Base-by-base conservation (phyloP, 108 stramenopile genomes). In the Nitzschia palea region DNA sequence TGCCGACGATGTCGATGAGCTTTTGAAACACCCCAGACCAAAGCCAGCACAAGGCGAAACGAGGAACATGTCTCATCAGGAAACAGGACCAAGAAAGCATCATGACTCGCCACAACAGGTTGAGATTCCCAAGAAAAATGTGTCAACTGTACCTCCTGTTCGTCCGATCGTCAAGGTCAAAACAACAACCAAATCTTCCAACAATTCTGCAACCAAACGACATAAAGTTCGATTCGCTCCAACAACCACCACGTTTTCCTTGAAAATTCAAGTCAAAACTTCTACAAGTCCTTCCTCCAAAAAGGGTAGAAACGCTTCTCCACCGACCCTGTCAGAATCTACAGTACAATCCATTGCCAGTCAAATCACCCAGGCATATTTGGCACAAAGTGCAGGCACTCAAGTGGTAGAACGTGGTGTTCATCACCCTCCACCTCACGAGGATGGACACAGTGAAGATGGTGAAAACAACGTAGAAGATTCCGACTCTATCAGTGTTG, bases 221-320 rank as follows among this genome's bases (percentile, higher is more conserved):
- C 20, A 33, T 14, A 65, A 54, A 35, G 52, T 65, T 40, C 65
- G 65, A 20, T 65, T 51, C 18, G 65, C 65, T 22, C 65, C 65
- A 3, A 53, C 62, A 5, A 73, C 71, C 4, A 73, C 71, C 12
- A 73, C 71, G 27, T 73, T 73, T 58, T 73, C 71, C 27, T 54
- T 73, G 15, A 73, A 65, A 36, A 73, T 73, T 32, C 62, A 55
- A 28, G 55, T 73, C 28, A 56, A 64, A 33, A 73, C 62, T 12
- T 64, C 62, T n/a, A 30, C 52, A 23, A 50, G 22, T 35, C 36
- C 25, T 4, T 44, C 62, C 2, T 47, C 43, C 4, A 62, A 30
- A 35, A 62, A 27, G 27, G 62, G 42, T 45, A 29, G 28, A 42
- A 48, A 17, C 47, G 18, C 50, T 0, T 28, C 58, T n/a, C 31